A percentile compares a stretch with the other conserved stretches of the same genome.
phyloP scores from a whole-genome alignment of 305 asterid species.

The Striga hermonthica region DNA sequence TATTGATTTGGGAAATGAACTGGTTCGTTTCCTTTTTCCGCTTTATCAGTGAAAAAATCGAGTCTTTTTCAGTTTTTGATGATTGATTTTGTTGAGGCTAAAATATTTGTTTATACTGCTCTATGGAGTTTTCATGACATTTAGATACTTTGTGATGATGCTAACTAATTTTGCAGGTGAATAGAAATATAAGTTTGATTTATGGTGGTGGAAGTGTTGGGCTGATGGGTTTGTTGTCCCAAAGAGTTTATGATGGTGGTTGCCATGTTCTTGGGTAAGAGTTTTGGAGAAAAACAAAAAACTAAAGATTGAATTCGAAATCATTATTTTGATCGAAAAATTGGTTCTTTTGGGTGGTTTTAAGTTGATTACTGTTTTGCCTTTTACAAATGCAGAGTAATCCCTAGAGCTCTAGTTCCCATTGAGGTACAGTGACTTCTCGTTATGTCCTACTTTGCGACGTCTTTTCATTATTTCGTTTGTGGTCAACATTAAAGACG shows the following conservation, averaged over 20 bases:
- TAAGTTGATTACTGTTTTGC: conserved; percentile 30
- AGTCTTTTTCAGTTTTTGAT: not conserved
- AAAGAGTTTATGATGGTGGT: conserved; percentile 84
- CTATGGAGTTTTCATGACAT: conserved; percentile 4
- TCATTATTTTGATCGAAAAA: conserved; percentile 2
- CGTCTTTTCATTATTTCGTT: conserved; percentile 8
- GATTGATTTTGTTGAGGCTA: too few relatives aligned
- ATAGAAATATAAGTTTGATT: conserved; percentile 81
- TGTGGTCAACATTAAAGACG: conserved; percentile 4
- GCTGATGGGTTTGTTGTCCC: conserved; percentile 88
- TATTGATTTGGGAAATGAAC: conserved; percentile 83
- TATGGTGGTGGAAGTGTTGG: conserved; percentile 99
- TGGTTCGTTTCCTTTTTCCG: conserved; percentile 51
- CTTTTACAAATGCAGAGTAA: conserved; percentile 68
- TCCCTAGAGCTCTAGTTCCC: conserved; percentile 92
- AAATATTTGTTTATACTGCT: conserved; percentile 3
- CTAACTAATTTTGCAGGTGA: conserved; percentile 60
- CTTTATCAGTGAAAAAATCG: conserved; percentile 14
- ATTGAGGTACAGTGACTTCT: conserved; percentile 77
- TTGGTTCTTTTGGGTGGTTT: conserved; percentile 18
- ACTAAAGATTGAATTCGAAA: not conserved
- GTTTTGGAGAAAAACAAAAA: not conserved
- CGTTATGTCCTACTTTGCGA: not conserved
- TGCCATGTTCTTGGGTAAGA: conserved; percentile 96
- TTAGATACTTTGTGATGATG: not conserved